Conservation (phyloP, 352 stramenopile genomes). For the Phytophthora vignae region DNA sequence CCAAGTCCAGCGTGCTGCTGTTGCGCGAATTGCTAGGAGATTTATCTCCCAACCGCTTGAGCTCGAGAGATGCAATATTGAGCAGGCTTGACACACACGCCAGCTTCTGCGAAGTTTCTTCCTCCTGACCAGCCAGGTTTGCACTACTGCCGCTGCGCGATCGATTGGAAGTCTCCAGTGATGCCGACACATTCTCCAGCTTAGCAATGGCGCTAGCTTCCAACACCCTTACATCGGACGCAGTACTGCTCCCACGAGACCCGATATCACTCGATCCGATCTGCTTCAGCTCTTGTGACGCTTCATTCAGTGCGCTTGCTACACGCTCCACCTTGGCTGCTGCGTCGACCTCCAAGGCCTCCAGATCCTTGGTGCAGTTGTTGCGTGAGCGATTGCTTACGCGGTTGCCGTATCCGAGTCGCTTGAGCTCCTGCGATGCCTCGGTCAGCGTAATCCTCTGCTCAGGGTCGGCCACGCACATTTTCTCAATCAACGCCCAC, state of each 20-base stretch:
- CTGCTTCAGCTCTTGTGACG: slow-evolving; percentile 49
- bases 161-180: slow-evolving; percentile 41
- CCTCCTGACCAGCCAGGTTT: slow-evolving; percentile 23
- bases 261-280: slow-evolving; percentile 37
- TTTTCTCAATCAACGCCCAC: slow-evolving; percentile 70
- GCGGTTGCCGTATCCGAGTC: slow-evolving; percentile 53
- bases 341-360: slow-evolving; percentile 20
- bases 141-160: slow-evolving; percentile 24
- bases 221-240: slow-evolving; percentile 13
- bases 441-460: slow-evolving; percentile 58
- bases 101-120: slow-evolving; percentile 33
- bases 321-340: slow-evolving; percentile 26
- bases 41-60: slow-evolving; percentile 48
- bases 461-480: slow-evolving; percentile 62
- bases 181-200: slow-evolving; percentile 26
- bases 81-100: slow-evolving; percentile 37
- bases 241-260: slow-evolving; percentile 25
- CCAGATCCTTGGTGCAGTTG: slow-evolving; percentile 30
- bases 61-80: slow-evolving; percentile 51
- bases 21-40: slow-evolving; percentile 9
- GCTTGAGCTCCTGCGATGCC: slow-evolving; percentile 55
- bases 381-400: slow-evolving; percentile 23
- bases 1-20: slow-evolving; percentile 29
- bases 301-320: slow-evolving; percentile 43
- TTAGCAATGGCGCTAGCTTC: slow-evolving; percentile 21